Evolutionary conservation across 2,329 filamentous ascomycete genomes (phyloP).

Genomic region (Xylariaceae sp.): DNA sequence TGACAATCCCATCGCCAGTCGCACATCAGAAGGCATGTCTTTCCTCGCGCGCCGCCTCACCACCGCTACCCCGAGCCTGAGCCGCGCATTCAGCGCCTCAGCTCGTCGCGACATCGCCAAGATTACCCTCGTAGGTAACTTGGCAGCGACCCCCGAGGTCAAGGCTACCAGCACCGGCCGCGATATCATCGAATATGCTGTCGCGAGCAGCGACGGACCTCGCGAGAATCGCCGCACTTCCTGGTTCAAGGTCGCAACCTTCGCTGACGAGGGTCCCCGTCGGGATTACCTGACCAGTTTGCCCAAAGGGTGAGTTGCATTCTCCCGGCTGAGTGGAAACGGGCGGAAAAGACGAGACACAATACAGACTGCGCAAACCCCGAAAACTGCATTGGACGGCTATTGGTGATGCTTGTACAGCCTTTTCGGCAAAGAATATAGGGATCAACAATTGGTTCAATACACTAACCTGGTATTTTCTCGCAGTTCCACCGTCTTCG

Average conservation of each 20-base stretch:
- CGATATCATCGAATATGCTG: constrained; percentile 72
- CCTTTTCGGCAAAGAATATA: too few relatives aligned
- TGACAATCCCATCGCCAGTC: neutral
- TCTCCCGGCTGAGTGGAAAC: neutral
- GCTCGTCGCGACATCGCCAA: constrained; percentile 65
- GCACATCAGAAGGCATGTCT: constrained; percentile 38
- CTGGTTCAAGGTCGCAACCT: constrained; percentile 81
- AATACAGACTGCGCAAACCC: too few relatives aligned
- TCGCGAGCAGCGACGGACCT: constrained; percentile 67
- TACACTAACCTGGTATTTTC: constrained; percentile 11
- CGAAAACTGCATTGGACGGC: too few relatives aligned
- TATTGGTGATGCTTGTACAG: neutral
- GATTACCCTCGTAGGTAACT: constrained; percentile 83
- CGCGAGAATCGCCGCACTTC: constrained; percentile 72
- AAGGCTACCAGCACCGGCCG: constrained; percentile 65
- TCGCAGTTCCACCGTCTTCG: constrained; percentile 69
- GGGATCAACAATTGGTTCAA: too few relatives aligned
- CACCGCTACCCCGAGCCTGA: constrained; percentile 43
- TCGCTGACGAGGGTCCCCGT: constrained; percentile 63
- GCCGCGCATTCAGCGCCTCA: constrained; percentile 75
- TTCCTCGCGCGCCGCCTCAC: constrained; percentile 52
- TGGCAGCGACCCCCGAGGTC: constrained; percentile 77
- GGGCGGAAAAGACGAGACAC: too few relatives aligned
- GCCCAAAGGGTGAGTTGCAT: constrained; percentile 74
- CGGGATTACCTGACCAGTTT: constrained; percentile 71